phyloP scores from a whole-genome alignment of 1,139 yeast genomes.

The Sporopachydermia cereana region DNA sequence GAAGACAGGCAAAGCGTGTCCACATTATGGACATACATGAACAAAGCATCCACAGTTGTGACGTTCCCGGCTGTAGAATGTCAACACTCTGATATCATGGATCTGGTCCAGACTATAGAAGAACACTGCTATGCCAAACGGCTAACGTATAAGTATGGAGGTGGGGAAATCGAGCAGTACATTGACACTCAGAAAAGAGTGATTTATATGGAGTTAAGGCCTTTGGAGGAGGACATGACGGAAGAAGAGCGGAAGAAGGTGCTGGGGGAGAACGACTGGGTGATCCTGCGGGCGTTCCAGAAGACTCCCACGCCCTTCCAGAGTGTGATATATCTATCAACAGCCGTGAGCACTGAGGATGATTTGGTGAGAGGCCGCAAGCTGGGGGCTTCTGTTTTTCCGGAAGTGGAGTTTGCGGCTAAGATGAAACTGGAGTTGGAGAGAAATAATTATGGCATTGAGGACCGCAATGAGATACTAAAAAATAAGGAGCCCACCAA shows the following conservation, averaged over 20 bases:
- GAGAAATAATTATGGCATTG: neutral
- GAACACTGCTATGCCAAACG: slow-evolving; percentile 39
- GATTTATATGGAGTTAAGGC: slow-evolving; percentile 42
- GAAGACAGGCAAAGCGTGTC: slow-evolving; percentile 34
- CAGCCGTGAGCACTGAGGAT: slow-evolving; percentile 1
- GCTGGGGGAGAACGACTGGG: slow-evolving; percentile 36
- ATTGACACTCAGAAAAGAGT: slow-evolving; percentile 52
- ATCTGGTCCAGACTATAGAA: slow-evolving; percentile 31
- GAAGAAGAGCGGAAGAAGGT: slow-evolving; percentile 21
- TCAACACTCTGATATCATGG: slow-evolving; percentile 35
- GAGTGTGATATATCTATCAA: slow-evolving; percentile 19
- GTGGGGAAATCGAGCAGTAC: slow-evolving; percentile 32
- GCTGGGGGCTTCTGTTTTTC: slow-evolving; percentile 4
- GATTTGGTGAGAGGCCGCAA: neutral
- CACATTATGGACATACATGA: slow-evolving; percentile 41
- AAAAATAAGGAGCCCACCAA: neutral
- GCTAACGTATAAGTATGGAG: slow-evolving; percentile 25
- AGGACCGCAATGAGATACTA: neutral
- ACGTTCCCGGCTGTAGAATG: slow-evolving; percentile 42
- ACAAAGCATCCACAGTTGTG: slow-evolving; percentile 51
- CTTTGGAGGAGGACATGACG: slow-evolving; percentile 30
- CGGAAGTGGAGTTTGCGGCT: slow-evolving; percentile 4
- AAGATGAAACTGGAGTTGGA: neutral
- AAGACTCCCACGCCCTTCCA: slow-evolving; percentile 21
- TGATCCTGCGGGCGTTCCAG: slow-evolving; percentile 22